Percentiles rank a stretch among this genome's conserved stretches.
These are phyloP conservation scores for Gyrodon tennesseensis DNA, from an alignment of 1,284 basidiomycete species.

Conservation along the genomic window DNA sequence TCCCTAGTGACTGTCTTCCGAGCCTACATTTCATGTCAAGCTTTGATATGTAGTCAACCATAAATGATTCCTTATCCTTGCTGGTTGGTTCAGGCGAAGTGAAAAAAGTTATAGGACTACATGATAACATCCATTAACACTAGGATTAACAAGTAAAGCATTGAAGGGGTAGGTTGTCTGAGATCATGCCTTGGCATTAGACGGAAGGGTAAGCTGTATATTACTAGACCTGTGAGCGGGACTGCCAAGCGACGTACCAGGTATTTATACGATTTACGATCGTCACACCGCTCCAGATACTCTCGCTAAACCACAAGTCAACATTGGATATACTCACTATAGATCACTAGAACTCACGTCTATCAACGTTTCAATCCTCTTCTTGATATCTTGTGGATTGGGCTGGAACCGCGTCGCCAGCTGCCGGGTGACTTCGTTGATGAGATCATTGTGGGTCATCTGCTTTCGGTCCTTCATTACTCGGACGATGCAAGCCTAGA, in stretches of 20 bases:
- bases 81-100: background rate
- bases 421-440: conserved; percentile 90
- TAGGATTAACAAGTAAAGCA: background rate
- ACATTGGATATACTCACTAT: conserved; percentile 1
- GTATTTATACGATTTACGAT: conserved; percentile 82
- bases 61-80: conserved; percentile 5
- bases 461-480: conserved; percentile 97
- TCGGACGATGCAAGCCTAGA: conserved; percentile 92
- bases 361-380: conserved; percentile 91
- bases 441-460: conserved; percentile 85
- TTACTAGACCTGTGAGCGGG: background rate
- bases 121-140: background rate
- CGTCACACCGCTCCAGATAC: conserved; percentile 75
- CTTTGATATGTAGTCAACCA: conserved; percentile 40
- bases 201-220: conserved; percentile 11
- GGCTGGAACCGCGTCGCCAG: conserved; percentile 85
- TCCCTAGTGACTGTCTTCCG: conserved; percentile 20
- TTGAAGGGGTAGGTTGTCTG: background rate
- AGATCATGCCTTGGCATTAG: conserved; percentile 34
- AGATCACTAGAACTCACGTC: conserved; percentile 61
- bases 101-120: conserved; percentile 15
- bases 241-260: conserved; percentile 50
- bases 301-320: conserved; percentile 57
- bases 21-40: conserved; percentile 45
- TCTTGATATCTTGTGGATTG: conserved; percentile 85